Base-by-base conservation (phyloP, 768 basidiomycete species). In the Cyclocybe cylindracea region DNA sequence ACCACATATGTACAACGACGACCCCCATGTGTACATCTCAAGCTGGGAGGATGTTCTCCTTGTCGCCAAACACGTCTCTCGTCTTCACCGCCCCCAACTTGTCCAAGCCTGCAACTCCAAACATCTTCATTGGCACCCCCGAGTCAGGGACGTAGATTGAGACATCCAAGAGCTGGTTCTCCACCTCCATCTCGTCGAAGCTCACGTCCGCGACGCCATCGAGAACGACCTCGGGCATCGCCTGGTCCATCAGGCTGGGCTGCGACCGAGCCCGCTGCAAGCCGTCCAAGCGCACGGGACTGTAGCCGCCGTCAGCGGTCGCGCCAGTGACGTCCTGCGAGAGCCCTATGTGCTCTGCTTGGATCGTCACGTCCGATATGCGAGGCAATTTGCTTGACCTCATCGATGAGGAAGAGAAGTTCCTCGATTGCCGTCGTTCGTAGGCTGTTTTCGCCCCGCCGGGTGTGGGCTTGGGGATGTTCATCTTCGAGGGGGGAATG, bases 241-340 rank as follows among this genome's bases (percentile, higher is more conserved):
- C 77, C 62, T 86, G 82, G 60, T 85, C 84, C 57, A 86, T 60
- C 57, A 86, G 62, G 56, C 80, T 82, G 29, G 73, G 79, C 41
- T 80, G 78, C 33, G 63, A 60, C 45, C 69, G 73, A 14, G 62
- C 53, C 5, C 48, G 50, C 7, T 24, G 24, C 24, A 54, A 46
- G 49, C 76, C 44, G 47, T 76, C 74, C 41, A 83, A 61, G 10
- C 82, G 78, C 50, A 85, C 61, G 1, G 86, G 85, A 11, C 85
- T 85, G 34, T 71, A 71, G 11, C 71, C 68, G 39, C 68, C 69
- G 10, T 70, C 70, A 54, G 73, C 47, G 8, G 51, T 18, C 1
- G 34, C 19, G 18, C 56, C 56, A 13, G 51, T 57, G 4, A 58
- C n/a, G 32, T 58, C 52, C 19, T 51, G 39, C 5, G 38, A 39